These are phyloP conservation scores for Geosmithia putterillii DNA, from an alignment of 2,329 filamentous ascomycete genomes.

Conservation along the genomic window DNA sequence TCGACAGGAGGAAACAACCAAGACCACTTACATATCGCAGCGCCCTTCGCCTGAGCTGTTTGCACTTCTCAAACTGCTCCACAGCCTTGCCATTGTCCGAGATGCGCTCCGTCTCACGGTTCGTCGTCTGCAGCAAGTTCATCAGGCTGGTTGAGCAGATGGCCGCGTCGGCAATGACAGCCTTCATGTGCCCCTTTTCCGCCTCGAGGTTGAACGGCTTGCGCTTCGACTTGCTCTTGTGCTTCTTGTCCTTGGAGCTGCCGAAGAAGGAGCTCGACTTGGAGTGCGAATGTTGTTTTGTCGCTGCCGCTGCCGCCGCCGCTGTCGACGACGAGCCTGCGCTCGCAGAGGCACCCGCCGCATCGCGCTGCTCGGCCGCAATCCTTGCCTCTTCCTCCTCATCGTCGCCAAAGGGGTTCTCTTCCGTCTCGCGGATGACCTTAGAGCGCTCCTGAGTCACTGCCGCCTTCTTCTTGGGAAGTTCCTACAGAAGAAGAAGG, in stretches of 20 bases:
- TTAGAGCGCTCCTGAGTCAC: constrained; percentile 69
- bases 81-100: constrained; percentile 71
- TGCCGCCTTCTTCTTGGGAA: constrained; percentile 56
- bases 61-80: constrained; percentile 74
- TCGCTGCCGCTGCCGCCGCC: constrained; percentile 3
- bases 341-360: constrained; percentile 7
- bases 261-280: constrained; percentile 4
- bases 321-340: constrained; percentile 8
- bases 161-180: constrained; percentile 77
- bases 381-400: constrained; percentile 39
- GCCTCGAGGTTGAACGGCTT: constrained; percentile 71
- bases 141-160: constrained; percentile 84
- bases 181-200: constrained; percentile 79
- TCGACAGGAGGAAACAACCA: constrained; percentile 13
- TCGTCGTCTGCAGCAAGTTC: constrained; percentile 81
- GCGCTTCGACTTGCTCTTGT: constrained; percentile 41
- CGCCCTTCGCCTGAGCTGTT: constrained; percentile 70
- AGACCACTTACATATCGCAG: constrained; percentile 76
- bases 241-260: constrained; percentile 30
- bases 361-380: constrained; percentile 15
- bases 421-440: constrained; percentile 71
- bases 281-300: neutral
- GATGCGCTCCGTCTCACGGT: constrained; percentile 77
- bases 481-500: constrained; percentile 30
- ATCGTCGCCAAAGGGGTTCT: constrained; percentile 57